Base-by-base conservation (phyloP, 2,329 filamentous ascomycete species). In the Scytalidium lignicola region DNA sequence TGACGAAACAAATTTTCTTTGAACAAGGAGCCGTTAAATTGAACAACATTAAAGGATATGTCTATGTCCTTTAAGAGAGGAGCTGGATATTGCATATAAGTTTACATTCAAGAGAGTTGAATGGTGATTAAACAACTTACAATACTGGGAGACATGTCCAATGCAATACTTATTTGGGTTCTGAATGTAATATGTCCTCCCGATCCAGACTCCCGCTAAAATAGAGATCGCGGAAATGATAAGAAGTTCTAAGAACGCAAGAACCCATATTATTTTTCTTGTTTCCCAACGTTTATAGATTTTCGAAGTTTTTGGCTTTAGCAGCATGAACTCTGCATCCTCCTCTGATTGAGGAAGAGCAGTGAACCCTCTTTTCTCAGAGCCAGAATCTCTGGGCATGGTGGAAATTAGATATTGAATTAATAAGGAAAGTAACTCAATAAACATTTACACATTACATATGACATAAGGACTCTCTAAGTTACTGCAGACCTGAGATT, bases 1-100 rank as follows among this genome's bases (percentile, higher is more conserved):
- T 71, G 65, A 18, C 76, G 70, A 55, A 74, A 80, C n/a, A 70
- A 60, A 43, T 73, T 77, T 51, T 76, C 70, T 32, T 78, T 72
- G 39, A 78, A 55, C 17, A 80, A 71, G 0, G 74, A 75, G 2
- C 76, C 76, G 55, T 80, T 78, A 60, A 77, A 80, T 18, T 54
- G 61, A 20, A 72, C 63, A 0, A 59, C 56, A 20, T 67, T 63
- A 57, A 74, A 76, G 8, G 62, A 60, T 7, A 74, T 65, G 26
- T 67, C 62, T 2, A 76, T 65, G 10, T 75, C 69, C 13, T 66
- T 65, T 41, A 67, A 48, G 0, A 72, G 55, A 2, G 68, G 68
- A 15, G 70, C 60, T 51, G 18, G 3, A n/a, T n/a, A 55, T 42
- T 29, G 15, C 29, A 9, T 8, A 8, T 26, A 19, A 51, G 39